These are phyloP conservation scores for Phoma herbarum DNA, from an alignment of 2,329 filamentous ascomycete species.

Conservation along the genomic window DNA sequence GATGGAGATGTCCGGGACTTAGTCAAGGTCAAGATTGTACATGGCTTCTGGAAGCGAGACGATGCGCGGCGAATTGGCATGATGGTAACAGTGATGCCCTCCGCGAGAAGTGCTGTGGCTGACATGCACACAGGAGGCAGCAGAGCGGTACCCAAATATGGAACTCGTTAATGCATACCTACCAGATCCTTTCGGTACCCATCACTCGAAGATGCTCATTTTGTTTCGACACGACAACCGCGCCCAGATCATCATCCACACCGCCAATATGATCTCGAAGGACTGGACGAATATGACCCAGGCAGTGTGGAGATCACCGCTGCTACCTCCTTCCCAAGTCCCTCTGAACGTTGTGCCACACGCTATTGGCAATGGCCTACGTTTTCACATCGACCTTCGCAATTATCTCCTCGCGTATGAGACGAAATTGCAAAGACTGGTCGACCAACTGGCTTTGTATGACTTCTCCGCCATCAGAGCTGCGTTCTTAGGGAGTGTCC, in stretches of 20 bases:
- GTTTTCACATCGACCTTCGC: slow-evolving; percentile 80
- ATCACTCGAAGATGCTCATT: slow-evolving; percentile 88
- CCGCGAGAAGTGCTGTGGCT: background rate
- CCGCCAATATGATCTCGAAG: slow-evolving; percentile 86
- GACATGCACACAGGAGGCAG: slow-evolving; percentile 62
- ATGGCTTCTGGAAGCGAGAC: slow-evolving; percentile 74
- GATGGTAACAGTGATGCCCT: slow-evolving; percentile 56
- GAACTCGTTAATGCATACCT: slow-evolving; percentile 77
- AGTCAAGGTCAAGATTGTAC: slow-evolving; percentile 66
- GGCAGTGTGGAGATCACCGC: slow-evolving; percentile 79
- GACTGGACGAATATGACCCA: slow-evolving; percentile 93
- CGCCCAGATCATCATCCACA: slow-evolving; percentile 84
- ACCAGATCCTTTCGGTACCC: slow-evolving; percentile 85
- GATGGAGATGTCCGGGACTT: slow-evolving; percentile 63
- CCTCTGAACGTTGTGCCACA: slow-evolving; percentile 9
- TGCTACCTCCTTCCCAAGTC: slow-evolving; percentile 62
- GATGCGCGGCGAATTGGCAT: slow-evolving; percentile 66
- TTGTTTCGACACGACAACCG: slow-evolving; percentile 78
- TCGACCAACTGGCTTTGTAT: slow-evolving; percentile 65
- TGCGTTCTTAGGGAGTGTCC: slow-evolving; percentile 80
- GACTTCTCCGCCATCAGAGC: slow-evolving; percentile 76
- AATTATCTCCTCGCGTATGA: slow-evolving; percentile 78
- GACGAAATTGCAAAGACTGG: slow-evolving; percentile 63
- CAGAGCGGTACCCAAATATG: slow-evolving; percentile 71
- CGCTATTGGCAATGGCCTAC: slow-evolving; percentile 67